Evolutionary conservation across 345 rosid species (phyloP).

Genomic region (Brassica rapa): DNA sequence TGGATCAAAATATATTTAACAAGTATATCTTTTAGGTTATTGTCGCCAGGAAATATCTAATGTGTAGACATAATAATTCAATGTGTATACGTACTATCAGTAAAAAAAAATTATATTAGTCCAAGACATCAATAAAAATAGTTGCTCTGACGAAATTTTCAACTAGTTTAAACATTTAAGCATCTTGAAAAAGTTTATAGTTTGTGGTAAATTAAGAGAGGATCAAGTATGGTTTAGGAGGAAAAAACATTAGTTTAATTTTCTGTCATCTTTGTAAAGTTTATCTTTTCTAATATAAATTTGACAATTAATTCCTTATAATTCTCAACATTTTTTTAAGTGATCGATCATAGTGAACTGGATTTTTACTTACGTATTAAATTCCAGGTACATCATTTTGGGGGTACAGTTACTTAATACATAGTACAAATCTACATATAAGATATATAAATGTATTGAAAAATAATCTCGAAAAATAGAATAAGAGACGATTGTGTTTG

Average conservation of each 20-base stretch:
- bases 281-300: too few relatives aligned
- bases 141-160: not conserved
- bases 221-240: not conserved
- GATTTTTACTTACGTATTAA: too few relatives aligned
- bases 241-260: constrained; percentile 8
- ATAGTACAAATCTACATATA: too few relatives aligned
- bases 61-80: not conserved
- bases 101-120: not conserved
- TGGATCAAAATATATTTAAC: constrained; percentile 1
- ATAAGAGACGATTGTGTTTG: constrained; percentile 7
- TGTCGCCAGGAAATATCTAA: not conserved
- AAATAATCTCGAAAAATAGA: not conserved
- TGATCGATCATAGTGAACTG: too few relatives aligned
- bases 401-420: not conserved
- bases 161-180: not conserved
- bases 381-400: not conserved
- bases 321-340: too few relatives aligned
- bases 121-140: not conserved
- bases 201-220: not conserved
- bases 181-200: not conserved
- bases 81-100: not conserved
- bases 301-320: not conserved
- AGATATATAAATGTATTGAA: not conserved
- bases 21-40: not conserved
- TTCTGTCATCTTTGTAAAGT: not conserved